Conservation (phyloP, 805 yeast species). For the Cyberlindnera maritima region DNA sequence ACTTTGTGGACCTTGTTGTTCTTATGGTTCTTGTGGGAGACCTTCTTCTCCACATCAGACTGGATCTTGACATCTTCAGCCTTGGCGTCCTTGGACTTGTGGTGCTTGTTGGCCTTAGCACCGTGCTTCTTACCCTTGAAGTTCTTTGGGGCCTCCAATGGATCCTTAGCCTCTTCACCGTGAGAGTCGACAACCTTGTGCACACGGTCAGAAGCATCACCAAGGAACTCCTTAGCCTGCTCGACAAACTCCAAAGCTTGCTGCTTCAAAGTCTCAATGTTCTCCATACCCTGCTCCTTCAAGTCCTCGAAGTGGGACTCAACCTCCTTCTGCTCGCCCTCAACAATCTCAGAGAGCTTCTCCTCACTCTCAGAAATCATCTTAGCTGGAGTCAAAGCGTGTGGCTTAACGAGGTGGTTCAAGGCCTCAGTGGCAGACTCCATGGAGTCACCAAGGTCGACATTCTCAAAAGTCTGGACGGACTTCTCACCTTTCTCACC, state of each 20-base stretch:
- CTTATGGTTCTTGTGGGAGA: no score
- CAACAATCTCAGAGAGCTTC: neutral
- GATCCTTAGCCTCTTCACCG: constrained; percentile 4
- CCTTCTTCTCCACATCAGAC: neutral
- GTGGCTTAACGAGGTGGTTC: constrained; percentile 3
- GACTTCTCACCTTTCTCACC: constrained; percentile 15
- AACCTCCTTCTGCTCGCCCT: neutral
- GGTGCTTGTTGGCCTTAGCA: neutral
- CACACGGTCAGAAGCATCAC: constrained; percentile 7
- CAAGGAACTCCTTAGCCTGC: constrained; percentile 7
- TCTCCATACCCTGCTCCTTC: constrained; percentile 3
- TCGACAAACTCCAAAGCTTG: constrained; percentile 8
- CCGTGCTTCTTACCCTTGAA: constrained; percentile 1
- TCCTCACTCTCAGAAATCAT: constrained; percentile 1
- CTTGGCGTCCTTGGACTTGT: no score
- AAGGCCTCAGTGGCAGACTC: constrained; percentile 11
- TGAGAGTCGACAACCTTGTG: constrained; percentile 10
- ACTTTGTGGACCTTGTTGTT: neutral
- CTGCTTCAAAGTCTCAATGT: constrained; percentile 3
- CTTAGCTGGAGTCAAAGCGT: neutral
- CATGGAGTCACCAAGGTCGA: constrained; percentile 23
- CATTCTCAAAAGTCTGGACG: constrained; percentile 13
- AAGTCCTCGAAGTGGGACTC: constrained; percentile 3
- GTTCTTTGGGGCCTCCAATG: constrained; percentile 4
- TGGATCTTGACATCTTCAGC: neutral